phyloP scores from a whole-genome alignment of 345 rosid genomes.

The Eucalyptus curtisii region DNA sequence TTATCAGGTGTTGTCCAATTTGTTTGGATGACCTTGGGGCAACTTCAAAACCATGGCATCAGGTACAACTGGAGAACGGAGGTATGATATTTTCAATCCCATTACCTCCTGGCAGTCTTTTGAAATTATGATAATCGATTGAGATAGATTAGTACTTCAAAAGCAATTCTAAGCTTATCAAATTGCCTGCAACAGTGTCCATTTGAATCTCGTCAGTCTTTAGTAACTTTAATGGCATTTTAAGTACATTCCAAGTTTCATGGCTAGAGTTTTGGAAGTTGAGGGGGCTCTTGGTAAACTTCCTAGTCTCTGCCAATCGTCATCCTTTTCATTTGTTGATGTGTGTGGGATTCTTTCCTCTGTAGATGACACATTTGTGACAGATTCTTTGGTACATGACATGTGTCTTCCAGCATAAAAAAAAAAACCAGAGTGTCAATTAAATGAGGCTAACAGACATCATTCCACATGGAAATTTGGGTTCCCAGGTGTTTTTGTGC shows the following conservation, averaged over 20 bases:
- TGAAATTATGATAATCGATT: background rate
- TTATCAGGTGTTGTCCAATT: constrained; percentile 12
- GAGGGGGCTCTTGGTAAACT: background rate
- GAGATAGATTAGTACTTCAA: background rate
- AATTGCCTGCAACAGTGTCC: background rate
- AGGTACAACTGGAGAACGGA: constrained; percentile 45
- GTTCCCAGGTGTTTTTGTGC: background rate
- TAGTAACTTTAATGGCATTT: background rate
- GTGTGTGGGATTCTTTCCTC: background rate
- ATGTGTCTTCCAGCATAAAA: background rate
- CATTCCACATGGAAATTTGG: background rate
- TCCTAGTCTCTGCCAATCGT: background rate
- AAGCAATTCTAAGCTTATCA: background rate
- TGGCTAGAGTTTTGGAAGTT: background rate
- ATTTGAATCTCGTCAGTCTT: background rate
- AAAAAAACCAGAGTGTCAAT: background rate
- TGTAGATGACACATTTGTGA: background rate
- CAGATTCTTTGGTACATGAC: background rate
- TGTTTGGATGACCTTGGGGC: constrained; percentile 36
- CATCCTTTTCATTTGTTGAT: background rate
- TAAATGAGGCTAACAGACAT: background rate
- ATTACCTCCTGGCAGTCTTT: background rate
- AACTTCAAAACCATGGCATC: constrained; percentile 30
- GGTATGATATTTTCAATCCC: constrained; percentile 8
- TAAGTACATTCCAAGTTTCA: background rate